These are phyloP conservation scores for Trichocomaceae sp. DNA, from an alignment of 2,329 filamentous ascomycete species.

Conservation along the genomic window DNA sequence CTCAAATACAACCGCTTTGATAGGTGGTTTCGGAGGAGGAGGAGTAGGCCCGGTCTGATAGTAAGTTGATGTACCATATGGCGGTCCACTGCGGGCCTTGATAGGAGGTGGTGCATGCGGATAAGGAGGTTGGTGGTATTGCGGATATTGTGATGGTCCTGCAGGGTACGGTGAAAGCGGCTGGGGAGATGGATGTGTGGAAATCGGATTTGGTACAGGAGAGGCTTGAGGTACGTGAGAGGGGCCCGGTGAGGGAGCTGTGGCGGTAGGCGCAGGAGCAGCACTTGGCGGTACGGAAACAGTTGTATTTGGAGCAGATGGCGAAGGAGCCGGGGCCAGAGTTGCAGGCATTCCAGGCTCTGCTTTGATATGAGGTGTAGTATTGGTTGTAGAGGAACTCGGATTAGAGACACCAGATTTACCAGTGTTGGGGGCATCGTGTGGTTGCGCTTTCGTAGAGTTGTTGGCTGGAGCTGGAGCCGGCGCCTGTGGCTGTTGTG, in stretches of 20 bases:
- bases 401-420: neutral
- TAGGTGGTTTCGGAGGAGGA: slow-evolving; percentile 32
- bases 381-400: slow-evolving; percentile 1
- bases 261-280: neutral
- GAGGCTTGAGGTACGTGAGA: slow-evolving; percentile 18
- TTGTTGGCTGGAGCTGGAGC: slow-evolving; percentile 9
- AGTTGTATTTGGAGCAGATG: neutral
- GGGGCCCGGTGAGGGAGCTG: slow-evolving; percentile 13
- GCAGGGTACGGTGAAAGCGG: slow-evolving; percentile 19
- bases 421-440: neutral
- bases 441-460: slow-evolving; percentile 6
- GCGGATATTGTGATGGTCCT: slow-evolving; percentile 22
- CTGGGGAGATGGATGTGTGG: slow-evolving; percentile 20
- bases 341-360: slow-evolving; percentile 18
- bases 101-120: slow-evolving; percentile 27
- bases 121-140: slow-evolving; percentile 27
- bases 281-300: neutral
- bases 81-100: slow-evolving; percentile 28
- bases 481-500: slow-evolving; percentile 11
- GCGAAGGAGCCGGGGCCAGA: slow-evolving; percentile 9
- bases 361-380: slow-evolving; percentile 23
- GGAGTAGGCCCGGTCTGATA: slow-evolving; percentile 27
- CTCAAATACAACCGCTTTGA: slow-evolving; percentile 45
- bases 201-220: slow-evolving; percentile 20
- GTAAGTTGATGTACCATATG: slow-evolving; percentile 30